Percentiles rank a stretch among this genome's conserved stretches.
Conservation (phyloP, 768 basidiomycete species). For the Boletus sensibilis region DNA sequence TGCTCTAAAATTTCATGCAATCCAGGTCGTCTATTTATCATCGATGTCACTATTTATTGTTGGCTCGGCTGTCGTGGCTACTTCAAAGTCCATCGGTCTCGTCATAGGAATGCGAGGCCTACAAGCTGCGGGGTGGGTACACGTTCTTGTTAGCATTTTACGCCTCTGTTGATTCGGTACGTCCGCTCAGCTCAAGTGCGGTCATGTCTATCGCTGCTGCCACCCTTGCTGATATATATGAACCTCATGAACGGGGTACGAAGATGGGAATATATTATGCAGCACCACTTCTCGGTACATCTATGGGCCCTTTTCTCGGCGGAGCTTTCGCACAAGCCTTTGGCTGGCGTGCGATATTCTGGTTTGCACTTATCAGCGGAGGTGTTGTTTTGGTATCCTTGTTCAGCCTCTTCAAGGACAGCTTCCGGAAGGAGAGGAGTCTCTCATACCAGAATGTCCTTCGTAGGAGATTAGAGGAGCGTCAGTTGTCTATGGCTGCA, state of each 20-base stretch:
- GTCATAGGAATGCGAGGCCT: slow-evolving; percentile 68
- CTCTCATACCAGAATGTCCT: slow-evolving; percentile 71
- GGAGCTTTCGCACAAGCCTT: slow-evolving; percentile 64
- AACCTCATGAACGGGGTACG: slow-evolving; percentile 72
- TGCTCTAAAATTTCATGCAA: neutral
- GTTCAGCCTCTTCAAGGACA: slow-evolving; percentile 71
- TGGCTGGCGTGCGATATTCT: slow-evolving; percentile 84
- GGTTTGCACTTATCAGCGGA: slow-evolving; percentile 69
- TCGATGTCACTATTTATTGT: slow-evolving; percentile 54
- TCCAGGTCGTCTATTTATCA: slow-evolving; percentile 53
- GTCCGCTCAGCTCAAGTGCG: slow-evolving; percentile 51
- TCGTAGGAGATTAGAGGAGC: slow-evolving; percentile 39
- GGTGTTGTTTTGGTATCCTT: slow-evolving; percentile 56
- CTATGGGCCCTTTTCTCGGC: slow-evolving; percentile 67
- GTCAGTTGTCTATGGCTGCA: slow-evolving; percentile 8
- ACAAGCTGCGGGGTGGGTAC: slow-evolving; percentile 57
- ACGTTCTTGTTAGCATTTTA: neutral
- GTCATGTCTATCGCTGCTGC: slow-evolving; percentile 74
- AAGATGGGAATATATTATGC: slow-evolving; percentile 85
- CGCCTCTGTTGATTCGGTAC: neutral
- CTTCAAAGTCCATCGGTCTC: slow-evolving; percentile 52
- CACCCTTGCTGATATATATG: slow-evolving; percentile 77
- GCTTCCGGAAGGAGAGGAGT: slow-evolving; percentile 80
- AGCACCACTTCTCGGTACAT: slow-evolving; percentile 71
- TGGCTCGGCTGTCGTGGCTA: slow-evolving; percentile 58